Evolutionary conservation across 805 yeast genomes (phyloP).

Genomic region (Dipodascopsis uninucleata): DNA sequence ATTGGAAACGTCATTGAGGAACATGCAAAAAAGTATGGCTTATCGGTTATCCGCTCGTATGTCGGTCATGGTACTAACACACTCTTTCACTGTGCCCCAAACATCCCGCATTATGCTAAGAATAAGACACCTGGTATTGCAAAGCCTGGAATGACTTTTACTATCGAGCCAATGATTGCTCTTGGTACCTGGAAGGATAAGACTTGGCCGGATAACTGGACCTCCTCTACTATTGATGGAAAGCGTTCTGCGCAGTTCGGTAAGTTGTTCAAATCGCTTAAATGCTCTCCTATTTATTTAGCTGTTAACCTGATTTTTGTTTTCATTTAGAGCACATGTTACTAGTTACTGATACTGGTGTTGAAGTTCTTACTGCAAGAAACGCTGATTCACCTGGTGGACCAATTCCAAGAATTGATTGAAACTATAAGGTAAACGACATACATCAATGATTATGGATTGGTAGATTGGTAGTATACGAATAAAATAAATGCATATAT

Average conservation of each 20-base stretch:
- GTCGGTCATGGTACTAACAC: conserved; percentile 92
- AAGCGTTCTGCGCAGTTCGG: conserved; percentile 85
- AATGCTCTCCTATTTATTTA: neutral
- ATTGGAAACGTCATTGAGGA: conserved; percentile 85
- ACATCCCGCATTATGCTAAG: conserved; percentile 88
- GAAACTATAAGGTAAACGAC: too few relatives aligned
- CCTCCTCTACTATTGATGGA: conserved; percentile 88
- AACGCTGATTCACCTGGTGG: conserved; percentile 86
- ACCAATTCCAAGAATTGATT: too few relatives aligned
- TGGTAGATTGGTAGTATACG: too few relatives aligned
- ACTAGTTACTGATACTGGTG: conserved; percentile 88
- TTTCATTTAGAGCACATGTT: conserved; percentile 66
- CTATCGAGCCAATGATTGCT: conserved; percentile 96
- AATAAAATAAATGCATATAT: too few relatives aligned
- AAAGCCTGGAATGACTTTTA: conserved; percentile 93
- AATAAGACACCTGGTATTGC: conserved; percentile 92
- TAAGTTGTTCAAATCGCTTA: conserved; percentile 13
- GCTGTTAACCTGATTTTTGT: too few relatives aligned
- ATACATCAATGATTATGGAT: too few relatives aligned
- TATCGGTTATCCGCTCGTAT: conserved; percentile 85
- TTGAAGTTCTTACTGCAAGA: conserved; percentile 84
- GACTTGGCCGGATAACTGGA: conserved; percentile 98
- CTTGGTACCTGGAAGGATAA: conserved; percentile 75
- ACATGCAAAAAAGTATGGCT: conserved; percentile 71
- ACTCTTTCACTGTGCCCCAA: conserved; percentile 88